Evolutionary conservation across 1,139 yeast genomes (phyloP).

Genomic region (Entelexis paramagnoliae): DNA sequence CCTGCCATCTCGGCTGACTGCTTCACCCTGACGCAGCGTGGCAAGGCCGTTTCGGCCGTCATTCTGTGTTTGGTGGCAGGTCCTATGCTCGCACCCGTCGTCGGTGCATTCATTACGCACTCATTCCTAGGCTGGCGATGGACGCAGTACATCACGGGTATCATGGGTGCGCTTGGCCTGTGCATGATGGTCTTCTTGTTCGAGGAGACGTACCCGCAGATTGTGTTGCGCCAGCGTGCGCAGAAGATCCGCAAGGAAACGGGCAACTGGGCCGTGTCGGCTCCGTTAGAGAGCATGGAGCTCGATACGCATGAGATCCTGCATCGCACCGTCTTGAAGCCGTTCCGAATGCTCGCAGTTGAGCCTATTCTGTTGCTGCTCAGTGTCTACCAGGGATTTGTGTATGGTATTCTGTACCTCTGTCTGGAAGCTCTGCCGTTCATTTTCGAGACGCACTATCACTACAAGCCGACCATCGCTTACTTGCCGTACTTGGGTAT

Average conservation of each 20-base stretch:
- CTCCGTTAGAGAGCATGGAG: constrained; percentile 46
- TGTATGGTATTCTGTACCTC: constrained; percentile 74
- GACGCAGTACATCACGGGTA: constrained; percentile 47
- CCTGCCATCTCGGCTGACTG: constrained; percentile 79
- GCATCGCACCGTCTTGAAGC: constrained; percentile 47
- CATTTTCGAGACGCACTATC: constrained; percentile 44
- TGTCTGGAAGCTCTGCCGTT: constrained; percentile 72
- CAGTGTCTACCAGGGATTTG: constrained; percentile 68
- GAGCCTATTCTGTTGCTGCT: constrained; percentile 56
- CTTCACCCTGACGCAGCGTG: constrained; percentile 53
- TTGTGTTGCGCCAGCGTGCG: constrained; percentile 40
- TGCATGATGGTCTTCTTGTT: constrained; percentile 32
- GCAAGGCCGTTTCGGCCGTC: constrained; percentile 60
- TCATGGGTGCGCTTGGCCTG: constrained; percentile 37
- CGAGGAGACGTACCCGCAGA: constrained; percentile 42
- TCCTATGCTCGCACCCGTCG: constrained; percentile 64
- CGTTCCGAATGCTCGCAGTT: constrained; percentile 42
- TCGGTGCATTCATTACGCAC: constrained; percentile 32
- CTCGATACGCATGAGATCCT: constrained; percentile 54
- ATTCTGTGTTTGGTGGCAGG: constrained; percentile 62
- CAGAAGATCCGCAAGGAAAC: constrained; percentile 40
- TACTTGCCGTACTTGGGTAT: constrained; percentile 46
- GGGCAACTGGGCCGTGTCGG: constrained; percentile 41
- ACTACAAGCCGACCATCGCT: constrained; percentile 20
- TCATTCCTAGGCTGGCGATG: constrained; percentile 48